Evolutionary conservation across 1,139 yeast genomes (phyloP), one percentile per base, ranked within the genome.

Genomic region (Blastobotrys apis): DNA sequence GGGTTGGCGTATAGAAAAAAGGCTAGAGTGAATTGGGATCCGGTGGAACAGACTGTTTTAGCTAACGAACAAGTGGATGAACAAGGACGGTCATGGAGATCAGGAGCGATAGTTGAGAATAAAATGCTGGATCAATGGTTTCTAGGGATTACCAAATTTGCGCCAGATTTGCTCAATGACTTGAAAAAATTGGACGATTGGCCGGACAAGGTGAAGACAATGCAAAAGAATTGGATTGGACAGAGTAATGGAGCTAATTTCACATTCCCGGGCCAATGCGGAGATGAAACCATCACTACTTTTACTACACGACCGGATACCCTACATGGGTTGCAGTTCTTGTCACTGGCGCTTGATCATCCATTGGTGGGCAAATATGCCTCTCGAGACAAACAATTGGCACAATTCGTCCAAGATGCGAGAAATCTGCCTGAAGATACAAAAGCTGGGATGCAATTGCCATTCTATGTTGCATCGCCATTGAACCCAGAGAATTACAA

Each of bases 1-100:
- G 95, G 95, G 0, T 66, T 86, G 45, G 97, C 96, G 0, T 90
- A 92, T 59, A 73, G 90, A 52, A 81, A 82, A 47, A 80, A 81
- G 39, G 95, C 97, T 0, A 86, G 83, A 55, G 94, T 92, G 45
- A 92, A 92, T 60, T 92, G 98, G 98, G 98, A 92, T 63, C 98
- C 98, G 0, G 78, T 92, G 0, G 98, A 92, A 56, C 75, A 81
- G 55, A 92, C 98, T 0, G 98, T 92, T 1, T 69, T 92, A 50
- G 98, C 98, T 1, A 92, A 92, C 62, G 98, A 92, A 63, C 98
- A 92, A 62, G 97, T 92, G 3, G 98, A 92, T 62, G 65, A 83
- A 1, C 77, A 85, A 35, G 98, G 98, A 0, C 72, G 80, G 45
- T 87, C 97, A 0, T 92, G 98, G 98, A 75, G 98, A 63, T 87